Conservation (phyloP, 177 flowering plant genomes). For the Vitis hybrid region DNA sequence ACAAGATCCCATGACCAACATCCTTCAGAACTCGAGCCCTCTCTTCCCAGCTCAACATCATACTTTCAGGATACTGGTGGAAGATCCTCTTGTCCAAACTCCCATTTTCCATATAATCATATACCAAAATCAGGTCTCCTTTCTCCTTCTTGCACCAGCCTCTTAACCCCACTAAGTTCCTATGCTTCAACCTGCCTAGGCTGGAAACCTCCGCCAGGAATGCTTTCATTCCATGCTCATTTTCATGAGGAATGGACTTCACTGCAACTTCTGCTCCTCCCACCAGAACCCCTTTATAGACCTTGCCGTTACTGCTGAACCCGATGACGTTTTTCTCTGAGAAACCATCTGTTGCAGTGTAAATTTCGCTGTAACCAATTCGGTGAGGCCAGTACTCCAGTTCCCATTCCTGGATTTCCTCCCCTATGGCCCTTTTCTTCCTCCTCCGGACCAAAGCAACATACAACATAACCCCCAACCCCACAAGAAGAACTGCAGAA, state of each 20-base stretch:
- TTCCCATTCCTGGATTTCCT: slow-evolving; percentile 28
- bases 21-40: slow-evolving; percentile 27
- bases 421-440: background rate
- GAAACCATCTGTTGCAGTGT: slow-evolving; percentile 29
- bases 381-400: slow-evolving; percentile 31
- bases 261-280: slow-evolving; percentile 25
- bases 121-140: slow-evolving; percentile 23
- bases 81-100: slow-evolving; percentile 26
- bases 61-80: background rate
- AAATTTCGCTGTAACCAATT: slow-evolving; percentile 18
- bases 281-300: slow-evolving; percentile 25
- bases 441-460: background rate
- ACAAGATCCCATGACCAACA: slow-evolving; percentile 27
- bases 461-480: background rate
- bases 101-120: slow-evolving; percentile 34
- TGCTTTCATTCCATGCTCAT: slow-evolving; percentile 18
- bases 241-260: slow-evolving; percentile 22
- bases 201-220: slow-evolving; percentile 31
- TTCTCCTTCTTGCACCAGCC: slow-evolving; percentile 30
- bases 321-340: slow-evolving; percentile 23
- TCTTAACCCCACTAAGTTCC: slow-evolving; percentile 22
- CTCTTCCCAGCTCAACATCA: slow-evolving; percentile 23
- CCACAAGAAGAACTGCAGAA: background rate
- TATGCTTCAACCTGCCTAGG: slow-evolving; percentile 27
- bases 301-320: slow-evolving; percentile 26